These are phyloP conservation scores for Aspergillus bertholletiae DNA, from an alignment of 495 filamentous ascomycete genomes.

Conservation along the genomic window DNA sequence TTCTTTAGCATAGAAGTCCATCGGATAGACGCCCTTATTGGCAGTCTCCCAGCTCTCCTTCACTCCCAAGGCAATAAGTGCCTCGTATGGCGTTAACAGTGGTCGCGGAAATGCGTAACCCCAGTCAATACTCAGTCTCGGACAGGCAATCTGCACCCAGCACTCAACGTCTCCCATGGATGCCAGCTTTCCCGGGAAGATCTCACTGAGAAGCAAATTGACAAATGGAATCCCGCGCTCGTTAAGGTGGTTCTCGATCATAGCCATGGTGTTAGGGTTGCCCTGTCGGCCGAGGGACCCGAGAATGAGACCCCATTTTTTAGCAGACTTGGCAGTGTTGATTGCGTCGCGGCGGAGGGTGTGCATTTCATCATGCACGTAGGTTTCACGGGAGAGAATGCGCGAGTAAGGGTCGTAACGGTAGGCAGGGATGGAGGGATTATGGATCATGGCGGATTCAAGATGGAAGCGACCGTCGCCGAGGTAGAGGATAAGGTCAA, in stretches of 20 bases:
- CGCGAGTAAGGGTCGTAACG: slow-evolving; percentile 96
- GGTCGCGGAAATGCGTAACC: slow-evolving; percentile 92
- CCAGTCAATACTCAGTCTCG: slow-evolving; percentile 94
- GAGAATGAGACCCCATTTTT: slow-evolving; percentile 92
- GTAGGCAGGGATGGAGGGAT: slow-evolving; percentile 84
- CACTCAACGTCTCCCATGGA: slow-evolving; percentile 91
- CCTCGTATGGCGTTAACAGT: slow-evolving; percentile 90
- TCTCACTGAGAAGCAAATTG: slow-evolving; percentile 83
- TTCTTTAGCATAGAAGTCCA: slow-evolving; percentile 96
- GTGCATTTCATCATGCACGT: slow-evolving; percentile 88
- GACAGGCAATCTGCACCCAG: slow-evolving; percentile 98
- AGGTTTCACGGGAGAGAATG: slow-evolving; percentile 83
- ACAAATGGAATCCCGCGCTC: slow-evolving; percentile 70
- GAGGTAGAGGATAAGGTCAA: slow-evolving; percentile 86
- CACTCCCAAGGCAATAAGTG: slow-evolving; percentile 77
- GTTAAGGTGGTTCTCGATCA: slow-evolving; percentile 74
- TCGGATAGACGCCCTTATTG: slow-evolving; percentile 78
- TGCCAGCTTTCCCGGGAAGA: slow-evolving; percentile 91
- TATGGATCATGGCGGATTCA: slow-evolving; percentile 98
- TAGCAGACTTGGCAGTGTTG: slow-evolving; percentile 62
- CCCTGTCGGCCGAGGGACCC: slow-evolving; percentile 91
- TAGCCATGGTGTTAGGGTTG: slow-evolving; percentile 84
- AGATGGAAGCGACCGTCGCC: slow-evolving; percentile 97
- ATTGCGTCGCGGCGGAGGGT: slow-evolving; percentile 76
- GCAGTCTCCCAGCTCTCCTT: slow-evolving; percentile 69